Evolutionary conservation across 75 land plant species (phyloP).

Genomic region (Adiantum capillusveneris): DNA sequence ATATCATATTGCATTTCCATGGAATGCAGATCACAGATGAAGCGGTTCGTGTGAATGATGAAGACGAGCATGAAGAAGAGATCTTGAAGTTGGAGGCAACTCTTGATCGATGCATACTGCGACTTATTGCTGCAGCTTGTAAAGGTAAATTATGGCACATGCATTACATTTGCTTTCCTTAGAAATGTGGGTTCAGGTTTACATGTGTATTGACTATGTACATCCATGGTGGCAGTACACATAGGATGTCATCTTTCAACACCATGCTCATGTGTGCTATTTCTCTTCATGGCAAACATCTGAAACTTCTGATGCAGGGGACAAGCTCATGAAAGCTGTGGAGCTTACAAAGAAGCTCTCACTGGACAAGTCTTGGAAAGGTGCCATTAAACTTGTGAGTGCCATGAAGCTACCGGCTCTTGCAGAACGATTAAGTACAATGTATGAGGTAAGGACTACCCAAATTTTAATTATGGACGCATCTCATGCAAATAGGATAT

Average conservation of each 20-base stretch:
- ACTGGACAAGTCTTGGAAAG: conserved; percentile 75
- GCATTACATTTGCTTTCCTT: background rate
- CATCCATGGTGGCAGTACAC: too few species aligned
- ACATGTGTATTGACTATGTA: too few species aligned
- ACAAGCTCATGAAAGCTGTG: conserved; percentile 80
- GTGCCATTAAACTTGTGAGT: conserved; percentile 89
- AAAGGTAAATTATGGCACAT: conserved; percentile 41
- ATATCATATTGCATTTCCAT: background rate
- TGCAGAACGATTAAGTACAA: conserved; percentile 67
- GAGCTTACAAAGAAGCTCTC: conserved; percentile 71
- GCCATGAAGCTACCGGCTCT: conserved; percentile 72
- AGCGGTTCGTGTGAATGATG: conserved; percentile 15
- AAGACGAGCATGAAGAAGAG: conserved; percentile 50
- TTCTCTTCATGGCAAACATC: too few species aligned
- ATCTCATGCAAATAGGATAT: too few species aligned
- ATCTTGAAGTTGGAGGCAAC: conserved; percentile 68
- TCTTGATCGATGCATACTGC: conserved; percentile 75
- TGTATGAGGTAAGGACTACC: conserved; percentile 60
- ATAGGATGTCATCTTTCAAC: too few species aligned
- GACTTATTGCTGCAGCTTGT: conserved; percentile 84
- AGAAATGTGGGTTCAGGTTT: too few species aligned
- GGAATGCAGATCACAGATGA: conserved; percentile 5
- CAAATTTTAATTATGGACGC: background rate
- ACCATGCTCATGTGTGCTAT: too few species aligned
- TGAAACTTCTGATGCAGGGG: conserved; percentile 41